Evolutionary conservation across 495 filamentous ascomycete genomes (phyloP).

Genomic region (Elaphomyces granulatus): DNA sequence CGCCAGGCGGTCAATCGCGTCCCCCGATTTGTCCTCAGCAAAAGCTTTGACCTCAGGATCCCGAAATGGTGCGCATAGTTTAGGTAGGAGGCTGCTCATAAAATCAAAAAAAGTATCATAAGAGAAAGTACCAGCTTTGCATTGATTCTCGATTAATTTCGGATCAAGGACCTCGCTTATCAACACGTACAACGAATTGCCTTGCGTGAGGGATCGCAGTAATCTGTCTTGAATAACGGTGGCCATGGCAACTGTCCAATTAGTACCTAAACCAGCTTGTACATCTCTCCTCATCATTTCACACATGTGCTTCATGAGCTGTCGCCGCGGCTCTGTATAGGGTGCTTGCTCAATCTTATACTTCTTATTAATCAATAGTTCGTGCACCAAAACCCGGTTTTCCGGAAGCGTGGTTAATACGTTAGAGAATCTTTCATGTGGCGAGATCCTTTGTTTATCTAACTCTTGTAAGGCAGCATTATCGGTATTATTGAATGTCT

Average conservation of each 20-base stretch:
- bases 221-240: conserved; percentile 74
- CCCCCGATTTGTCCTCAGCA: conserved; percentile 55
- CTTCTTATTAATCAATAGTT: conserved; percentile 80
- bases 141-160: conserved; percentile 60
- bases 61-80: conserved; percentile 82
- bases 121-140: conserved; percentile 69
- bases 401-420: conserved; percentile 57
- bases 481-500: conserved; percentile 25
- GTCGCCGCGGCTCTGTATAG: conserved; percentile 36
- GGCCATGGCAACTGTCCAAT: conserved; percentile 73
- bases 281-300: conserved; percentile 63
- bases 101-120: conserved; percentile 88
- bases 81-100: conserved; percentile 78
- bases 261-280: conserved; percentile 50
- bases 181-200: conserved; percentile 65
- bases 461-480: conserved; percentile 24
- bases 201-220: conserved; percentile 61
- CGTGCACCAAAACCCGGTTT: conserved; percentile 78
- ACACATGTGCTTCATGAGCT: conserved; percentile 50
- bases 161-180: conserved; percentile 80
- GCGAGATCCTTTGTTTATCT: conserved; percentile 23
- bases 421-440: conserved; percentile 34
- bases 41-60: conserved; percentile 74
- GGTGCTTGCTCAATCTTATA: conserved; percentile 45
- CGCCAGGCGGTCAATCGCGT: conserved; percentile 72